Evolutionary conservation across 1,284 basidiomycete genomes (phyloP), one percentile per base, ranked within the genome.

Genomic region (Sutorius eximius): DNA sequence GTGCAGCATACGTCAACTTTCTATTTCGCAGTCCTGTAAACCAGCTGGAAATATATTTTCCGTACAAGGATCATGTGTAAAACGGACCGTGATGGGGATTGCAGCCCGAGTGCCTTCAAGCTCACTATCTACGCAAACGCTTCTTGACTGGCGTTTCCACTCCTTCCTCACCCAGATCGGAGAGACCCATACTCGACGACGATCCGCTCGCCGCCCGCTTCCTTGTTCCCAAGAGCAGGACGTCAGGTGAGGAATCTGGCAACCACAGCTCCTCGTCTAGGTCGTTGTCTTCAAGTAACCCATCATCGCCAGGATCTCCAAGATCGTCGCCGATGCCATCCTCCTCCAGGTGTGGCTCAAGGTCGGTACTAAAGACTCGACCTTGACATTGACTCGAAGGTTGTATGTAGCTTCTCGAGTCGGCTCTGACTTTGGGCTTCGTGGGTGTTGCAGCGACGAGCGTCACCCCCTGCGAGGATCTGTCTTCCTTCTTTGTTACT

Each of bases 361-460:
- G 20, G 37, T 45, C 56, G 20, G 43, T 55, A 49, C 51, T 50
- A 4, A 40, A 24, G 1, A 48, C 46, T 8, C 41, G 50, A 34
- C 51, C 36, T 34, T 49, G 57, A 38, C 53, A 48, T 36, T 53
- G 57, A 40, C 40, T 54, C n/a, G 46, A 13, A 15, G 43, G 8
- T 1, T 12, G 42, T 37, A 42, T 49, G 12, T 51, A 7, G 6
- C 16, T 54, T 30, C 37, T 42, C n/a, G 61, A 3, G 15, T 51
- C 45, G 38, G 38, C 61, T 49, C 51, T 59, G 41, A 50, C 45
- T 34, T 61, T 68, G 42, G 71, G 66, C 62, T 85, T 85, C 29
- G 73, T 73, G 7, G 85, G 85, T 10, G 84, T 87, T 8, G 82
- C 81, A 11, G 77, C 78, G 13, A 86, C 85, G 18, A 87, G 74